phyloP scores from a whole-genome alignment of 805 yeast species.

The Metschnikowia corniflorae region DNA sequence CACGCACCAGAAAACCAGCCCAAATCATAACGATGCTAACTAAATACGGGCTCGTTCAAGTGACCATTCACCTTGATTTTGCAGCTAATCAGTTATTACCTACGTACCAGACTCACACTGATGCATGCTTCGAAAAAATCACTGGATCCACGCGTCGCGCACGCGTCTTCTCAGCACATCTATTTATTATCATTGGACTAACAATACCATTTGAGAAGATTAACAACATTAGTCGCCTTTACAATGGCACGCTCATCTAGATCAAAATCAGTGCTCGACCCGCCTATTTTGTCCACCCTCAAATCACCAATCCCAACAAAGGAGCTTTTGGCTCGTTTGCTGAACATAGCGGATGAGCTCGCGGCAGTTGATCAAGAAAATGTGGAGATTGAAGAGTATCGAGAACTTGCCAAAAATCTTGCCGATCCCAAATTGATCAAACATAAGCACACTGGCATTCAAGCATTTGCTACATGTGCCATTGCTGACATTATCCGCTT shows the following conservation, averaged over 20 bases:
- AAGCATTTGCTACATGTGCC: conserved; percentile 68
- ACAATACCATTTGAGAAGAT: too few species aligned
- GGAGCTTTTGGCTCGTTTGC: conserved; percentile 56
- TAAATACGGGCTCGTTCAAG: too few species aligned
- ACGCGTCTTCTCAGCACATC: too few species aligned
- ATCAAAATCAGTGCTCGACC: conserved; percentile 2
- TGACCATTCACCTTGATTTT: too few species aligned
- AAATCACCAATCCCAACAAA: conserved; percentile 56
- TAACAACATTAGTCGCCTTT: too few species aligned
- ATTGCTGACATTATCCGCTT: conserved; percentile 71
- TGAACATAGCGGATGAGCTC: conserved; percentile 59
- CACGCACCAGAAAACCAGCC: too few species aligned
- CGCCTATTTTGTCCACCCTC: conserved; percentile 53
- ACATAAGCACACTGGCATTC: conserved; percentile 65
- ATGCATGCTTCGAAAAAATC: too few species aligned
- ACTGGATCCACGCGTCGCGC: too few species aligned
- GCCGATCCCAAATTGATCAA: conserved; percentile 54
- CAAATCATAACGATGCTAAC: too few species aligned
- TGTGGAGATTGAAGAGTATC: conserved; percentile 44
- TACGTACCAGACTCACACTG: too few species aligned
- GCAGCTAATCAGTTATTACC: too few species aligned
- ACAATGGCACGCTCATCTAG: conserved; percentile 6
- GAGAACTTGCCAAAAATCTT: conserved; percentile 46
- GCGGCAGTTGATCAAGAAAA: conserved; percentile 59
- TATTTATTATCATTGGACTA: too few species aligned